Base-by-base conservation (phyloP, 2,329 filamentous ascomycete genomes). In the Pseudogymnoascus destructans region DNA sequence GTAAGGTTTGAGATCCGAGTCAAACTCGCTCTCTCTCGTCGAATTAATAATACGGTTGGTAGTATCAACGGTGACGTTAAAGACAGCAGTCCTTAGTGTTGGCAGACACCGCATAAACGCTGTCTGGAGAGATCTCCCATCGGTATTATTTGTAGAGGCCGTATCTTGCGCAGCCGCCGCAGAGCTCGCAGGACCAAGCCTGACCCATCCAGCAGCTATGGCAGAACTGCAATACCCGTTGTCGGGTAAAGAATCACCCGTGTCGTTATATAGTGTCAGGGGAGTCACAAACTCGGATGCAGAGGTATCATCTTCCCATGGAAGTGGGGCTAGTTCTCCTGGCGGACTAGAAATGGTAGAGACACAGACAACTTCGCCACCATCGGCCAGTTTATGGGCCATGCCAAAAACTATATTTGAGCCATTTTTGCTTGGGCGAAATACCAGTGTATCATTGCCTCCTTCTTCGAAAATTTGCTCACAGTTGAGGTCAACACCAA, bases 401-500 rank as follows among this genome's bases (percentile, higher is more conserved):
- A 60, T 59, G 15, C 5, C 52, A 15, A 32, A 62, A 46, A 8
- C 19, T 2, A 57, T 32, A 8, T 36, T 15, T n/a, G 10, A 49
- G 27, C 63, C 49, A 58, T 55, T 23, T 36, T 9, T 19, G 1
- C 56, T 35, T 11, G 38, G 38, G 32, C 55, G 19, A 46, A 33
- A 49, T 8, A 13, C 19, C 1, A 60, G 7, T 1, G 33, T 30
- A 21, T 58, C n/a, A 23, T 62, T 25, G 13, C 8, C 23, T 38
- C 40, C 55, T 32, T 52, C 15, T 13, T 59, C 11, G 32, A 30
- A 57, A 3, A 74, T 57, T 11, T 61, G 17, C 1, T 59, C 59
- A 55, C 74, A 77, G 0, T 65, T 60, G 5, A 74, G 59, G 5
- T 67, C 56, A 0, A 70, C 67, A 0, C 71, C 70, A 27, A 75